phyloP scores from a whole-genome alignment of 352 stramenopile species.

The Peronospora belbahrii region DNA sequence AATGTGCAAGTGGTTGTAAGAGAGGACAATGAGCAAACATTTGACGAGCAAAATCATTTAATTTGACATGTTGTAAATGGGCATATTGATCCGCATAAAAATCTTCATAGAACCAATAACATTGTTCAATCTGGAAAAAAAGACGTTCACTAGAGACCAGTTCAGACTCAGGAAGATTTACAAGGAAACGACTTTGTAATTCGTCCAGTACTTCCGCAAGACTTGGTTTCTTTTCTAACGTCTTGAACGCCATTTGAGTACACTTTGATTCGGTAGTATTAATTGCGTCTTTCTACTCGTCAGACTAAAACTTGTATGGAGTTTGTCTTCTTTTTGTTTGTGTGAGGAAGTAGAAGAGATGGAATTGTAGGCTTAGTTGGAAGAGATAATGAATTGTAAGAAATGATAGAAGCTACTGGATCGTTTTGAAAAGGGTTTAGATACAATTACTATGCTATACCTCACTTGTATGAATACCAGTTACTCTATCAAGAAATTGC shows the following conservation, averaged over 20 bases:
- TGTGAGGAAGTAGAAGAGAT: no score
- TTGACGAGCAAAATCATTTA: slow-evolving; percentile 90
- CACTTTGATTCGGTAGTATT: no score
- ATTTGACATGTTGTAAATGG: slow-evolving; percentile 84
- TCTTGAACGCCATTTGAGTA: slow-evolving; percentile 25
- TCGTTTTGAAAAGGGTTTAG: neutral
- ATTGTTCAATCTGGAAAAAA: slow-evolving; percentile 97
- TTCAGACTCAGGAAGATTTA: slow-evolving; percentile 90
- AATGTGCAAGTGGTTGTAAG: slow-evolving; percentile 67
- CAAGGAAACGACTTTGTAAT: slow-evolving; percentile 92
- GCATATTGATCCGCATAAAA: slow-evolving; percentile 89
- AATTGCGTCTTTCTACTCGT: no score
- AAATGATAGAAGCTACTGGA: neutral
- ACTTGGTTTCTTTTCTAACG: slow-evolving; percentile 40
- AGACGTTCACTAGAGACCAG: slow-evolving; percentile 88
- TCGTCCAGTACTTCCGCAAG: slow-evolving; percentile 93
- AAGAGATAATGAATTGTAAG: neutral
- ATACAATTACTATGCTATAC: neutral
- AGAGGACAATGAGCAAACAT: slow-evolving; percentile 90
- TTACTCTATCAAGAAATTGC: neutral
- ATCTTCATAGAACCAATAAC: slow-evolving; percentile 97
- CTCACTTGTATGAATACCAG: neutral
- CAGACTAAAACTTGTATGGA: no score
- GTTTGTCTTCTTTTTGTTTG: slow-evolving; percentile 34
- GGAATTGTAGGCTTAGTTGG: no score